phyloP scores from a whole-genome alignment of 2,329 filamentous ascomycete genomes.

The Botryosphaeria dothidea region DNA sequence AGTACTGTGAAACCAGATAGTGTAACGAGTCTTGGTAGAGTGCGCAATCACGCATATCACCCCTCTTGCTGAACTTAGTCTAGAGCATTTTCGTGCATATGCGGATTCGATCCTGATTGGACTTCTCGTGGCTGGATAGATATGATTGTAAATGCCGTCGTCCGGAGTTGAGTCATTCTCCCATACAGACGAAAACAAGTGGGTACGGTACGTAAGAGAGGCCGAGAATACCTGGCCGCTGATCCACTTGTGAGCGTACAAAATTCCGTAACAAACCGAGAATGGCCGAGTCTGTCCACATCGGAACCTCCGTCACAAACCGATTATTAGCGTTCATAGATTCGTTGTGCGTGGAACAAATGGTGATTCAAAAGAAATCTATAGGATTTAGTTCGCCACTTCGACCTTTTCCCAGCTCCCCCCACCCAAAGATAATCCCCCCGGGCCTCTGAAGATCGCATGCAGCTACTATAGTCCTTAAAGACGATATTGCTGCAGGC shows the following conservation, averaged over 20 bases:
- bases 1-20: background rate
- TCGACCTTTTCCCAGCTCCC: no score
- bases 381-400: no score
- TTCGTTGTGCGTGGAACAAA: no score
- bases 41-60: background rate
- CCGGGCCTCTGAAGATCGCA: no score
- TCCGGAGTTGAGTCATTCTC: background rate
- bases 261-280: background rate
- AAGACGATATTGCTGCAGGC: no score
- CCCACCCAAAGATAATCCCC: no score
- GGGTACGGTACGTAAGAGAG: background rate
- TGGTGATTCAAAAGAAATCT: no score
- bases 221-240: background rate
- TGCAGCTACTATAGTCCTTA: no score
- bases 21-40: background rate
- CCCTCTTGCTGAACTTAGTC: background rate
- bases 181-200: background rate
- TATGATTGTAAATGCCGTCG: background rate
- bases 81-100: background rate
- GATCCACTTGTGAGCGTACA: background rate
- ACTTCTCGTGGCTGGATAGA: background rate
- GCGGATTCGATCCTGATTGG: background rate
- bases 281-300: background rate
- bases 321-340: no score
- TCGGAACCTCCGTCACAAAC: background rate